Percentiles rank a stretch among this genome's conserved stretches.
These are phyloP conservation scores for Neurospora sp. DNA, from an alignment of 495 filamentous ascomycete genomes.

Conservation along the genomic window DNA sequence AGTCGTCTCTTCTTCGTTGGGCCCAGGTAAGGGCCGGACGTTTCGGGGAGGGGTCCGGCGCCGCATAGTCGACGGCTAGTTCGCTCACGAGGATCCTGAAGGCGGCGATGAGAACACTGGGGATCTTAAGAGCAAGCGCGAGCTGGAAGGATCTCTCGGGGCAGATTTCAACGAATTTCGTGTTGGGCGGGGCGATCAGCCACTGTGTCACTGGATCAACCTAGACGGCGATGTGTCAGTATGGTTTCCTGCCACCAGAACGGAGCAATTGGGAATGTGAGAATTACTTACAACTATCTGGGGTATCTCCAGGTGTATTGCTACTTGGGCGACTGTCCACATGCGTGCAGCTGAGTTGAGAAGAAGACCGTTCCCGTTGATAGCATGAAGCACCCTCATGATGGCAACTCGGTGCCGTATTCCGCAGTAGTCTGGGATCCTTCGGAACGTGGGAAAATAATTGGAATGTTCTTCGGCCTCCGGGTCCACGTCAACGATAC, in stretches of 20 bases:
- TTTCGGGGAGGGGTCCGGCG: constrained; percentile 9
- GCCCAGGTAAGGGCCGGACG: constrained; percentile 9
- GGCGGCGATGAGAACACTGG: constrained; percentile 23
- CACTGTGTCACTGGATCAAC: constrained; percentile 27
- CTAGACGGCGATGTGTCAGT: constrained; percentile 1
- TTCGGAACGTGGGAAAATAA: constrained; percentile 16
- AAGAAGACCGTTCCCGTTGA: constrained; percentile 37
- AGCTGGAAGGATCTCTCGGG: constrained; percentile 35
- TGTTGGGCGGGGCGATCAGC: constrained; percentile 31
- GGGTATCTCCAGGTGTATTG: constrained; percentile 45
- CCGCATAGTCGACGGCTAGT: constrained; percentile 55
- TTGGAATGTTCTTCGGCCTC: not conserved
- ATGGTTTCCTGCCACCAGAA: not conserved
- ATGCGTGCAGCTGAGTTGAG: constrained; percentile 57
- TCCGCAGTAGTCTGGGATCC: constrained; percentile 46
- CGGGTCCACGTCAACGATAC: constrained; percentile 10
- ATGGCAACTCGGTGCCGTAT: constrained; percentile 51
- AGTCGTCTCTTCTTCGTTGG: constrained; percentile 18
- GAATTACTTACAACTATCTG: constrained; percentile 23
- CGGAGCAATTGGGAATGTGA: too few relatives aligned
- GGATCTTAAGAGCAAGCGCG: constrained; percentile 25
- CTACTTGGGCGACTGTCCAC: constrained; percentile 51
- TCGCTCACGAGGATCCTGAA: constrained; percentile 37
- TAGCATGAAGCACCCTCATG: constrained; percentile 43
- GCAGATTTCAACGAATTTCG: constrained; percentile 35